These are phyloP conservation scores for Apodospora peruviana DNA, from an alignment of 495 filamentous ascomycete genomes.

Conservation along the genomic window DNA sequence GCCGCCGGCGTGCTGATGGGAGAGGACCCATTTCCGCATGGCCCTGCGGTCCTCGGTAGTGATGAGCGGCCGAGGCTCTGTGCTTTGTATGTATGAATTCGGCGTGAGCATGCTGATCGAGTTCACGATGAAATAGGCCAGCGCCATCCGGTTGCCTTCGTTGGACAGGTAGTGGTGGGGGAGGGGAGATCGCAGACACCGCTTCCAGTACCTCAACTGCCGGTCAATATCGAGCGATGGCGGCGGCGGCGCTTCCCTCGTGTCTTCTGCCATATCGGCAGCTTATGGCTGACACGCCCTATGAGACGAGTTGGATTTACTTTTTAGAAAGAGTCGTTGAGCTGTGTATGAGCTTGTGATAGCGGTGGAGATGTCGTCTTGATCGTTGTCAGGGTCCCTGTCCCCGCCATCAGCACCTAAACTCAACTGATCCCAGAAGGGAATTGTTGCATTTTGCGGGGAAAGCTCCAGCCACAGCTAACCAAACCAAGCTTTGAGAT, in stretches of 20 bases:
- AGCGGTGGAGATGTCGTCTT: too few species aligned
- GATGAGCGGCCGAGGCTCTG: constrained; percentile 21
- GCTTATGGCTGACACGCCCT: background rate
- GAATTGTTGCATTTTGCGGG: background rate
- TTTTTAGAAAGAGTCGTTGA: too few species aligned
- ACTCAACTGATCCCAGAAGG: background rate
- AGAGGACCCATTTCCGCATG: constrained; percentile 49
- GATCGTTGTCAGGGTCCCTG: background rate
- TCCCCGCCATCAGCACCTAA: background rate
- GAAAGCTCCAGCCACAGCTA: background rate
- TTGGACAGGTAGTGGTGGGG: constrained; percentile 76
- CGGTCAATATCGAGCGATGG: constrained; percentile 58
- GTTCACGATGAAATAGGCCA: constrained; percentile 73
- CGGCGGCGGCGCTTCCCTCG: constrained; percentile 7
- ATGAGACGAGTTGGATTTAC: too few species aligned
- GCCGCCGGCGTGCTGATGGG: constrained; percentile 74
- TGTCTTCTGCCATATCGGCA: constrained; percentile 21
- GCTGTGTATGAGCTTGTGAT: too few species aligned
- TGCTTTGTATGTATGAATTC: too few species aligned
- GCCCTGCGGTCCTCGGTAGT: constrained; percentile 24
- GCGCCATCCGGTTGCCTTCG: constrained; percentile 82
- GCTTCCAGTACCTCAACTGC: constrained; percentile 89
- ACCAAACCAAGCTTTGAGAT: background rate
- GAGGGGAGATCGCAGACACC: constrained; percentile 76
- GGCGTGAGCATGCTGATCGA: constrained; percentile 40